phyloP scores from a whole-genome alignment of 768 basidiomycete species.

The Leccinum aurantiacum region DNA sequence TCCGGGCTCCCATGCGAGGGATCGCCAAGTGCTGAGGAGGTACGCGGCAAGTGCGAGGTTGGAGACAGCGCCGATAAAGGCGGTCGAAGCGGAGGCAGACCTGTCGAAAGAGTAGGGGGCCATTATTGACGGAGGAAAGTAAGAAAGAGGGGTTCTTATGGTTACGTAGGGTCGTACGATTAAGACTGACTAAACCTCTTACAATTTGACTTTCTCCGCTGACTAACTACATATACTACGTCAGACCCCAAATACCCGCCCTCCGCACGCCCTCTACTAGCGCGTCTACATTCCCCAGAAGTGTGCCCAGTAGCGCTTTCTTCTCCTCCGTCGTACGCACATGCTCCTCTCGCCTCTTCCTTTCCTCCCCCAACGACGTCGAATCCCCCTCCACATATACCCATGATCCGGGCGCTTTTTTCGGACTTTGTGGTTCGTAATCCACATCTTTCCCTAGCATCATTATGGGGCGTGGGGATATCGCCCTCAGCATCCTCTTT shows the following conservation, averaged over 20 bases:
- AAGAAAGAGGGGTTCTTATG: not conserved
- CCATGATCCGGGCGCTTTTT: constrained; percentile 43
- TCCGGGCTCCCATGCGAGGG: constrained; percentile 46
- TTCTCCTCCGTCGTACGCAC: constrained; percentile 76
- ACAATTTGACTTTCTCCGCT: not conserved
- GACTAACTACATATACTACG: constrained; percentile 21
- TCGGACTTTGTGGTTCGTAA: constrained; percentile 70
- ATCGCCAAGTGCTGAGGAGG: constrained; percentile 44
- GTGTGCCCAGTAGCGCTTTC: constrained; percentile 72
- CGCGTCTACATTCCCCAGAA: constrained; percentile 90
- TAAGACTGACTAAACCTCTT: constrained; percentile 5
- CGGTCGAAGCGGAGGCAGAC: constrained; percentile 37
- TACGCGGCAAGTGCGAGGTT: constrained; percentile 42
- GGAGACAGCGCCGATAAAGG: constrained; percentile 40
- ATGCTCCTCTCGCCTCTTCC: constrained; percentile 10
- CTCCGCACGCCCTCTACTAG: constrained; percentile 84
- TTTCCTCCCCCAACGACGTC: constrained; percentile 8
- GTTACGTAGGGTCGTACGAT: not conserved
- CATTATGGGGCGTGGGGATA: constrained; percentile 47
- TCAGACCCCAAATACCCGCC: constrained; percentile 86
- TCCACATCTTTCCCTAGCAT: constrained; percentile 74
- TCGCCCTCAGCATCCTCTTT: constrained; percentile 23
- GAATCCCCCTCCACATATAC: constrained; percentile 32
- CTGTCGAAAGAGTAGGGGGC: constrained; percentile 22
- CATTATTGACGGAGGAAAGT: constrained; percentile 8